A percentile compares a stretch with the other conserved stretches of the same genome.
Conservation (phyloP, 805 yeast species). For the Debaryomyces castellii region DNA sequence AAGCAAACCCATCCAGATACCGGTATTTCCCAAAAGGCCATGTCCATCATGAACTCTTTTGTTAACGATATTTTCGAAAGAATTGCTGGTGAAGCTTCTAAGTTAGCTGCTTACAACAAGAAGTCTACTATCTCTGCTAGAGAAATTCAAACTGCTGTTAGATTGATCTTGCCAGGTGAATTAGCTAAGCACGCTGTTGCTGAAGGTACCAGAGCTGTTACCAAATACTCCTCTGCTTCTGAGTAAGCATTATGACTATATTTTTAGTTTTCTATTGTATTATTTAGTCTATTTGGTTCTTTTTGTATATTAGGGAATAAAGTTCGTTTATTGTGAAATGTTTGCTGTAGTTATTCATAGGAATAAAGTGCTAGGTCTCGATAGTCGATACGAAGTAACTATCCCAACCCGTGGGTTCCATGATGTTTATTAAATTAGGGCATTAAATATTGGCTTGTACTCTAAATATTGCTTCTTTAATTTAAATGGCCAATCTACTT, state of each 20-base stretch:
- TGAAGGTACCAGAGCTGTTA: conserved; percentile 98
- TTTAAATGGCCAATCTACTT: no score
- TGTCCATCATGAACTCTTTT: conserved; percentile 98
- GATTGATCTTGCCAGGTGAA: conserved; percentile 97
- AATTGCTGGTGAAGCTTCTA: conserved; percentile 96
- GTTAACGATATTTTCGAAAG: conserved; percentile 98
- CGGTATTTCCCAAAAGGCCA: conserved; percentile 97
- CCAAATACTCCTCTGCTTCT: conserved; percentile 82
- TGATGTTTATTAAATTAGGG: no score
- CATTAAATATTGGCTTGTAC: no score
- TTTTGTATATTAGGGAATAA: conserved; percentile 11
- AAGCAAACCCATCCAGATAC: conserved; percentile 99
- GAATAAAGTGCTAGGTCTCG: no score
- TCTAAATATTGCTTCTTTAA: no score
- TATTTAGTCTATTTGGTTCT: conserved; percentile 8
- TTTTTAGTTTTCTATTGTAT: conserved; percentile 10
- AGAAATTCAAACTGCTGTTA: conserved; percentile 98
- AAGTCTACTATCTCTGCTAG: conserved; percentile 97
- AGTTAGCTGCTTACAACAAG: conserved; percentile 98
- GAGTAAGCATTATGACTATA: conserved; percentile 19
- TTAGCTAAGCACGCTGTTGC: conserved; percentile 97
- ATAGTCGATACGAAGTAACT: no score
- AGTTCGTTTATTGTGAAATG: conserved; percentile 2
- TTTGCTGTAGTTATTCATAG: no score
- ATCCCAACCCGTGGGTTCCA: no score